phyloP scores from a whole-genome alignment of 345 rosid genomes.

The Eucalyptus erythrocorys region DNA sequence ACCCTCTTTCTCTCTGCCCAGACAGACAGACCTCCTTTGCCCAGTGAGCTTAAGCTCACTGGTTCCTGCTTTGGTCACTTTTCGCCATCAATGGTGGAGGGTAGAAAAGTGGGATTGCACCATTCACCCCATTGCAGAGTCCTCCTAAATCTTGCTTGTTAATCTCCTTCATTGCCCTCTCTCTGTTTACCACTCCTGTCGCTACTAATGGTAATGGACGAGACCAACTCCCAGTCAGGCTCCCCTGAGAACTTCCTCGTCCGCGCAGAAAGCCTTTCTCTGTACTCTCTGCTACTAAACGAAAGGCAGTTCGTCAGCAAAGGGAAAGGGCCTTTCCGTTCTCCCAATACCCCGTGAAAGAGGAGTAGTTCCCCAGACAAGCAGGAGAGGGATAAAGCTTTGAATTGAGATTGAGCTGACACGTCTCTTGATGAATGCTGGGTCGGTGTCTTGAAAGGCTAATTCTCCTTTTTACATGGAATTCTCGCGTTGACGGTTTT shows the following conservation, averaged over 20 bases:
- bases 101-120: conserved; percentile 2
- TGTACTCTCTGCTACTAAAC: not conserved
- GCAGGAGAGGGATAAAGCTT: not conserved
- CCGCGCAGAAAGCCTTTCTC: not conserved
- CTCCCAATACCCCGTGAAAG: not conserved
- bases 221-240: not conserved
- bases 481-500: not conserved
- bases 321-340: not conserved
- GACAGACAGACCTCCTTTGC: not conserved
- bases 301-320: not conserved
- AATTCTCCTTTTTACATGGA: not conserved
- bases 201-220: not conserved
- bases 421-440: not conserved
- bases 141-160: not conserved
- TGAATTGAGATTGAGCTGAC: not conserved
- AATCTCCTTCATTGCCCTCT: not conserved
- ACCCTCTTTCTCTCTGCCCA: not conserved
- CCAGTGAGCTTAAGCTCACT: not conserved
- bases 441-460: not conserved
- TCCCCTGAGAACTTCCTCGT: not conserved
- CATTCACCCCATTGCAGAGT: not conserved
- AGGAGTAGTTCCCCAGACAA: not conserved
- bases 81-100: conserved; percentile 1
- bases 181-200: not conserved
- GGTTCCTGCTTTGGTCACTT: conserved; percentile 14